Conservation (phyloP, 116 monocot species). For the Posidonia oceanica region DNA sequence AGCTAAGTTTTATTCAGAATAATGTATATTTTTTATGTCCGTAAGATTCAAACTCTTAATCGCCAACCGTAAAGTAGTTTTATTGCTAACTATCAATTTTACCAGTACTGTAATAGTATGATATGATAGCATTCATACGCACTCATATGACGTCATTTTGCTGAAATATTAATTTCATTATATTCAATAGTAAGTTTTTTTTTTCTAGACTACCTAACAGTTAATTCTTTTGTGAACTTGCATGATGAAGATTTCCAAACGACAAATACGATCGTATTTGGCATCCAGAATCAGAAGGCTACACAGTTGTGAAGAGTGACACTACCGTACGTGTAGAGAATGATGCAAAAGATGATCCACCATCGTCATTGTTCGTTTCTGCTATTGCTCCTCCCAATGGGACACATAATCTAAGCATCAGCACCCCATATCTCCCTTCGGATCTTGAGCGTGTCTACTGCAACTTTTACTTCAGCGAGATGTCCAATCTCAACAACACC, state of each 20-base stretch:
- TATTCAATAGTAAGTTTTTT: no score
- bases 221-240: no score
- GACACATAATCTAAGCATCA: background rate
- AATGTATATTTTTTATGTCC: no score
- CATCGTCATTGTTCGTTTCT: background rate
- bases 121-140: no score
- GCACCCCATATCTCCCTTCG: background rate
- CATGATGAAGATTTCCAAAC: background rate
- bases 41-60: no score
- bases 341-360: background rate
- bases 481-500: background rate
- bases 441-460: background rate
- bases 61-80: no score
- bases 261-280: background rate
- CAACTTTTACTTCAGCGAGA: constrained; percentile 32
- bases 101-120: no score
- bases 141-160: background rate
- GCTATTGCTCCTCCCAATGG: background rate
- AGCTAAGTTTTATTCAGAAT: no score
- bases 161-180: background rate
- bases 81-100: no score
- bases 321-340: background rate
- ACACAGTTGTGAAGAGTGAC: background rate
- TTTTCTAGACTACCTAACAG: no score
- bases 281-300: background rate